Evolutionary conservation across 768 basidiomycete genomes (phyloP).

Genomic region (Leccinum ochraceum): DNA sequence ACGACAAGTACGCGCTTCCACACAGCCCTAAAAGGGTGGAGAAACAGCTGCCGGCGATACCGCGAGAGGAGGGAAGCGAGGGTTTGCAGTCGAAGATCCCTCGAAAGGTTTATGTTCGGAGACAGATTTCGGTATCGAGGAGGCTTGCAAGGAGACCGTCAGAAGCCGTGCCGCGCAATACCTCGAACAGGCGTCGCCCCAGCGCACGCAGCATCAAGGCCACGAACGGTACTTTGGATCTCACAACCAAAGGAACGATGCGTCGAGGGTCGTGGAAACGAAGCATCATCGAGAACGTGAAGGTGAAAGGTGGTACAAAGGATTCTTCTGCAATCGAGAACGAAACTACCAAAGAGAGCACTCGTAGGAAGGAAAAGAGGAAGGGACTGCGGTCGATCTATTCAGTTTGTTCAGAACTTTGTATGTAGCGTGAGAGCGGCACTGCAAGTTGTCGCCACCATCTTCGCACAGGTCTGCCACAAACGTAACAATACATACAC

Average conservation of each 20-base stretch:
- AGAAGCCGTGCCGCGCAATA: constrained; percentile 4
- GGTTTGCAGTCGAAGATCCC: constrained; percentile 23
- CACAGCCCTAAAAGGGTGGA: constrained; percentile 9
- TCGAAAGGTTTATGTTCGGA: constrained; percentile 16
- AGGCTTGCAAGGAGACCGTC: constrained; percentile 3
- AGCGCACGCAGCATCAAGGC: constrained; percentile 20
- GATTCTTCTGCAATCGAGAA: constrained; percentile 18
- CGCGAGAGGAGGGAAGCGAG: constrained; percentile 3
- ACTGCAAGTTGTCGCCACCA: no score
- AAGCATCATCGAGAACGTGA: constrained; percentile 20
- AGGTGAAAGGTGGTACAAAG: constrained; percentile 12
- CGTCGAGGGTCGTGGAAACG: constrained; percentile 31
- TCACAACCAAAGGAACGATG: constrained; percentile 22
- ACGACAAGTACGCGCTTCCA: constrained; percentile 22
- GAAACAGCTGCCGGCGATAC: constrained; percentile 19
- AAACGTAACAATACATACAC: neutral
- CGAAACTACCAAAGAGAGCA: neutral
- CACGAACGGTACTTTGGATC: neutral
- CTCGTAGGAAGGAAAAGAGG: constrained; percentile 23
- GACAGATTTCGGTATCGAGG: constrained; percentile 19
- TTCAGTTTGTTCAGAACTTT: constrained; percentile 29
- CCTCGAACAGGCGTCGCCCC: constrained; percentile 17
- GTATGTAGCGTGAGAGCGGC: no score
- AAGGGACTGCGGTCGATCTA: constrained; percentile 32
- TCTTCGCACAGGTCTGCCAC: no score